phyloP scores from a whole-genome alignment of 164 flowering plant species.

The Cinnamomum chago region DNA sequence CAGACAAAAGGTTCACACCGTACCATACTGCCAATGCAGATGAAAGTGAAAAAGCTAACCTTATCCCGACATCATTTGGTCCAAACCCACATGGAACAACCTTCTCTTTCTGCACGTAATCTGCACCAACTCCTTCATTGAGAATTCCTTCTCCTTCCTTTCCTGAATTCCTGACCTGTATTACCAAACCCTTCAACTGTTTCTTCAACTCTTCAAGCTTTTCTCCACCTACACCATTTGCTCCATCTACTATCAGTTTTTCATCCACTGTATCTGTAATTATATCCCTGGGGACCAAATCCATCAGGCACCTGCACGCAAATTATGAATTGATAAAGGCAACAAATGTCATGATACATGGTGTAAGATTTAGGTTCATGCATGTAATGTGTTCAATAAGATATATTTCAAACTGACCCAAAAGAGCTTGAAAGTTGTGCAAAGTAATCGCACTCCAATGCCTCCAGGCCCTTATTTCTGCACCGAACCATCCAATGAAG shows the following conservation, averaged over 20 bases:
- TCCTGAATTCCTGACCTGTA: constrained; percentile 74
- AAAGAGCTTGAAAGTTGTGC: constrained; percentile 63
- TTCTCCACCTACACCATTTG: constrained; percentile 93
- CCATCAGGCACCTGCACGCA: constrained; percentile 57
- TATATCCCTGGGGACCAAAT: constrained; percentile 47
- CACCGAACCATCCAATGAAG: constrained; percentile 95
- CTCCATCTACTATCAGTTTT: constrained; percentile 74
- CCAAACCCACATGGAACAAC: constrained; percentile 64
- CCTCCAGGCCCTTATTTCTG: constrained; percentile 57
- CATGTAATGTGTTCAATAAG: background rate
- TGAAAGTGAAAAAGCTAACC: constrained; percentile 43
- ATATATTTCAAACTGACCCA: constrained; percentile 40
- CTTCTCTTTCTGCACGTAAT: constrained; percentile 96
- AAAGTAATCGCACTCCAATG: constrained; percentile 63
- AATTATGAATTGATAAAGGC: background rate
- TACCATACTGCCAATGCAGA: constrained; percentile 1
- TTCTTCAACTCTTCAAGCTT: constrained; percentile 52
- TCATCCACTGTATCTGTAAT: constrained; percentile 18
- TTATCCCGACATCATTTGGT: constrained; percentile 54
- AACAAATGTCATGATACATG: background rate
- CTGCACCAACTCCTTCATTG: constrained; percentile 96
- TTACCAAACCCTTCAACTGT: constrained; percentile 34
- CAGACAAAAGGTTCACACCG: background rate
- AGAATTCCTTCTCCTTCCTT: constrained; percentile 65
- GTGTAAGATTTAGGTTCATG: background rate